Percentiles rank a stretch among this genome's conserved stretches.
Evolutionary conservation across 2,329 filamentous ascomycete species (phyloP).

Genomic region (Tympanopsis confertula): DNA sequence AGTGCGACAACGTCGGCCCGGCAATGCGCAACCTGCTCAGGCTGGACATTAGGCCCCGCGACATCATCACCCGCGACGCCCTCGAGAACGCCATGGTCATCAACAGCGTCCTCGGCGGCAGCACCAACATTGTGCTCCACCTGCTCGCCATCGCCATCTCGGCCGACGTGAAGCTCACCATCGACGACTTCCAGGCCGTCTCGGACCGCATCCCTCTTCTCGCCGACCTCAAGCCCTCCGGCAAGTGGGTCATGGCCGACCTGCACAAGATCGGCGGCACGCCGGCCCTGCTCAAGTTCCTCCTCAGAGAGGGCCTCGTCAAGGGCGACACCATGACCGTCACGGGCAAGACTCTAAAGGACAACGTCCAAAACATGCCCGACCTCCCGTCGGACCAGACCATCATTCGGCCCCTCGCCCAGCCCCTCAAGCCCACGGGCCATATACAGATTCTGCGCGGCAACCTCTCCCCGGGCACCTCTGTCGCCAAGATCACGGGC

Average conservation of each 20-base stretch:
- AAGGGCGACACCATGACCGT: conserved; percentile 49
- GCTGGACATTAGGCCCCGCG: conserved; percentile 42
- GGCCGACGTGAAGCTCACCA: conserved; percentile 45
- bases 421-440: conserved; percentile 61
- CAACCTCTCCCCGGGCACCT: conserved; percentile 56
- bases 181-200: conserved; percentile 50
- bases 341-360: conserved; percentile 43
- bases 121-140: conserved; percentile 49
- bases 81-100: conserved; percentile 52
- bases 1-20: conserved; percentile 41
- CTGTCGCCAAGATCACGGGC: conserved; percentile 66
- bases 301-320: conserved; percentile 44
- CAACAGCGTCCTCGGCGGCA: conserved; percentile 48
- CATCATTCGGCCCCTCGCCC: conserved; percentile 56
- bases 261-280: conserved; percentile 44
- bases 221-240: conserved; percentile 47
- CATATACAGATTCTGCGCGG: conserved; percentile 66
- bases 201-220: conserved; percentile 46
- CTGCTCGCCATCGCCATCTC: conserved; percentile 48
- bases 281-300: conserved; percentile 42
- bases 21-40: conserved; percentile 43
- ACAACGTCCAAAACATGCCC: conserved; percentile 44
- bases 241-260: conserved; percentile 50
- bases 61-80: conserved; percentile 45
- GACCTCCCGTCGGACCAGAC: conserved; percentile 59